Evolutionary conservation across 441 rosid genomes (phyloP).

Genomic region (Populus trichocarpa): DNA sequence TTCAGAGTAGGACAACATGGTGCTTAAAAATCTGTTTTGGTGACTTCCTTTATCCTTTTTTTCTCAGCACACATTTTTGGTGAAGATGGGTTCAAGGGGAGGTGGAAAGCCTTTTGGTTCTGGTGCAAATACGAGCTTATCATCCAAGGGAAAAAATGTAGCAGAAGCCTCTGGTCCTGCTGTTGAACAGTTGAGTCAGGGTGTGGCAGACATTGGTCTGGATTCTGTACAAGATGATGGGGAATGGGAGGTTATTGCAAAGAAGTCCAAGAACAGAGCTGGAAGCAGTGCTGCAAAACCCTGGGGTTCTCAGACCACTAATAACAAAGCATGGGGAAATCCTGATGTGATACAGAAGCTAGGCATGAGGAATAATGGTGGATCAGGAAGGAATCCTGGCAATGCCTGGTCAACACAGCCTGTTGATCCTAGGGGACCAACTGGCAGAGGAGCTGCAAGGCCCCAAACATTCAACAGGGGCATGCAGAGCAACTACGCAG

Average conservation of each 20-base stretch:
- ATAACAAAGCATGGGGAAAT: constrained; percentile 38
- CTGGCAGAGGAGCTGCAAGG: constrained; percentile 51
- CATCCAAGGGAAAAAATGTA: constrained; percentile 39
- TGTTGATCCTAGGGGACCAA: constrained; percentile 32
- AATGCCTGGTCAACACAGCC: constrained; percentile 39
- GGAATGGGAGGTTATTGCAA: constrained; percentile 65
- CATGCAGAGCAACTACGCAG: constrained; percentile 31
- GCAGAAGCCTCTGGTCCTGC: constrained; percentile 26
- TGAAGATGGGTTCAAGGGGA: constrained; percentile 57
- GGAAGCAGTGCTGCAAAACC: constrained; percentile 45
- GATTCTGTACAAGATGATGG: constrained; percentile 52
- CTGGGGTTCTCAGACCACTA: constrained; percentile 39
- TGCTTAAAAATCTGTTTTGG: background rate
- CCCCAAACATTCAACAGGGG: constrained; percentile 37
- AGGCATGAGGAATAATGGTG: constrained; percentile 33
- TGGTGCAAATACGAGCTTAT: constrained; percentile 15
- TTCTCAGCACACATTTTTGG: background rate
- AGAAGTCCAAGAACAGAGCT: constrained; percentile 53
- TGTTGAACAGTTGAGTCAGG: constrained; percentile 47
- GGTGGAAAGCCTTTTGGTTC: constrained; percentile 31
- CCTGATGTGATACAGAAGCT: constrained; percentile 37
- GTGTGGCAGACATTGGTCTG: constrained; percentile 39
- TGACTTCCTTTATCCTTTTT: background rate
- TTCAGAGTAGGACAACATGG: background rate
- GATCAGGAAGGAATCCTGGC: constrained; percentile 43